Conservation (phyloP, 768 basidiomycete genomes). For the Leccinellum rugosiceps region DNA sequence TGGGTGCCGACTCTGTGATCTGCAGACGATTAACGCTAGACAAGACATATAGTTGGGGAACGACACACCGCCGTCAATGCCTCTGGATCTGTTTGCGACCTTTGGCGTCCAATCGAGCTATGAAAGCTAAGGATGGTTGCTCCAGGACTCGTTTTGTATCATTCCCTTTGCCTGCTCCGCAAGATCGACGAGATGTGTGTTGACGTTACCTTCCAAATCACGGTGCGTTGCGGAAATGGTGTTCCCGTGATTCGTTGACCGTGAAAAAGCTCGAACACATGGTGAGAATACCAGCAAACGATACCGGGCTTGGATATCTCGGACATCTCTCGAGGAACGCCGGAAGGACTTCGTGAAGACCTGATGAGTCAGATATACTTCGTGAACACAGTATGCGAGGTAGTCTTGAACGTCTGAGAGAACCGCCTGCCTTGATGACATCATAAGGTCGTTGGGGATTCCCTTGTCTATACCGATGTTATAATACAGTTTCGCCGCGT, state of each 20-base stretch:
- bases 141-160: conserved; percentile 55
- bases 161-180: conserved; percentile 56
- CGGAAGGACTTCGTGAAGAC: conserved; percentile 79
- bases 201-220: conserved; percentile 62
- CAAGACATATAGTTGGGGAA: background rate
- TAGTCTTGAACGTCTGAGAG: conserved; percentile 65
- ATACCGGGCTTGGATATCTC: conserved; percentile 88
- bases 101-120: conserved; percentile 98
- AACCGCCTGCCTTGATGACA: conserved; percentile 60
- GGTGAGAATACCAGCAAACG: conserved; percentile 83
- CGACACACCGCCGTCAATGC: conserved; percentile 36
- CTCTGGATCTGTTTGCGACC: conserved; percentile 64
- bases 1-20: conserved; percentile 1
- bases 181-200: conserved; percentile 58
- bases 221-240: conserved; percentile 72
- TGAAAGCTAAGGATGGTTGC: conserved; percentile 74
- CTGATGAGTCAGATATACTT: conserved; percentile 80
- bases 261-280: conserved; percentile 94
- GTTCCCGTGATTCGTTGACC: conserved; percentile 87
- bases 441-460: conserved; percentile 75
- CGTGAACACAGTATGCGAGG: conserved; percentile 79
- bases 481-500: conserved; percentile 88
- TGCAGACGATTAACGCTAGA: conserved; percentile 1
- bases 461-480: conserved; percentile 76
- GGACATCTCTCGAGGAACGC: conserved; percentile 74